Evolutionary conservation across 345 rosid species (phyloP).

Genomic region (Brassica rapa): DNA sequence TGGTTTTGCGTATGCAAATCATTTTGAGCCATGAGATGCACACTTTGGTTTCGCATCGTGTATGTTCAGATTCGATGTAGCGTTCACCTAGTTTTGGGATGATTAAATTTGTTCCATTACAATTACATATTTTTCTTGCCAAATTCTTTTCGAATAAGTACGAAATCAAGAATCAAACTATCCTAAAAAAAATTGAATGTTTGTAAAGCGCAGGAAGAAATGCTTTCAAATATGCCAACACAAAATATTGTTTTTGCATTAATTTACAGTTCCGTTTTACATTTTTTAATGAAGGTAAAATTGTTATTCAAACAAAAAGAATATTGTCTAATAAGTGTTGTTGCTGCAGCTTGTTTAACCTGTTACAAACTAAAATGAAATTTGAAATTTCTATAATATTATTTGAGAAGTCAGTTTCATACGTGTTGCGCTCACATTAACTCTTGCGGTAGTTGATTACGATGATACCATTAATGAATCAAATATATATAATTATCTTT

Average conservation of each 20-base stretch:
- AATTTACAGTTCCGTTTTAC: background rate
- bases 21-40: constrained; percentile 61
- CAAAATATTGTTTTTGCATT: background rate
- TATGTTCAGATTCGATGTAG: constrained; percentile 27
- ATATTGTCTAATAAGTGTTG: background rate
- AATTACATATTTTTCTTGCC: background rate
- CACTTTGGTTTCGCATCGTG: constrained; percentile 48
- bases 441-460: too few species aligned
- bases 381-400: background rate
- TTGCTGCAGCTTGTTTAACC: background rate
- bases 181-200: constrained; percentile 22
- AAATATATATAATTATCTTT: too few species aligned
- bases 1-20: constrained; percentile 43
- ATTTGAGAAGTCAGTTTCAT: too few species aligned
- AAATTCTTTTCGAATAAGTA: constrained; percentile 19
- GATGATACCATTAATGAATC: too few species aligned
- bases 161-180: constrained; percentile 9
- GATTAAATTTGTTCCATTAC: background rate
- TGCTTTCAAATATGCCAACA: constrained; percentile 18
- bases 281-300: background rate
- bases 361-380: background rate
- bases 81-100: constrained; percentile 12
- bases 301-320: background rate
- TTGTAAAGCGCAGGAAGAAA: background rate
- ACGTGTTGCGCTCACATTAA: too few species aligned